A percentile compares a stretch with the other conserved stretches of the same genome.
phyloP scores from a whole-genome alignment of 805 yeast species.

The Zygosaccharomyces bisporus region DNA sequence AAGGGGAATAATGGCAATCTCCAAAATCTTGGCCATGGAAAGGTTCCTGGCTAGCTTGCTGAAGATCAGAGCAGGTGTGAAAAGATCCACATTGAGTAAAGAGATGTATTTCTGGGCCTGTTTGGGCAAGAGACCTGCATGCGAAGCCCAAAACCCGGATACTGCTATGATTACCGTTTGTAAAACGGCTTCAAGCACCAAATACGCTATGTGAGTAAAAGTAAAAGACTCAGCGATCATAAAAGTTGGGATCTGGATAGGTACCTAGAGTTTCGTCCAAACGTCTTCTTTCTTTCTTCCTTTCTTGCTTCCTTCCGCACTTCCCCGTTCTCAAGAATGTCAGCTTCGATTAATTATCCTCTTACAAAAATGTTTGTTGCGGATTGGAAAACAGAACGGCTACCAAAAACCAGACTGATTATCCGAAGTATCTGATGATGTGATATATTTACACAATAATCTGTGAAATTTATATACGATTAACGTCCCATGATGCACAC shows the following conservation, averaged over 20 bases:
- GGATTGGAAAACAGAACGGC: neutral
- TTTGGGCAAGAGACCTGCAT: conserved; percentile 61
- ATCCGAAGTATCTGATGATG: no score
- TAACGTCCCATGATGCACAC: neutral
- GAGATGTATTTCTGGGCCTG: conserved; percentile 76
- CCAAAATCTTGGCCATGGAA: conserved; percentile 71
- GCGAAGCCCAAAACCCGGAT: conserved; percentile 84
- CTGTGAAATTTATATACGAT: neutral
- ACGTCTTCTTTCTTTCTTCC: neutral
- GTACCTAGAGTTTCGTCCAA: neutral
- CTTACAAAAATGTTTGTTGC: neutral
- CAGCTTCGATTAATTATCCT: neutral
- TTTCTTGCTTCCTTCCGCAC: neutral
- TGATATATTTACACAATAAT: neutral
- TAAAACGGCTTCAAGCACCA: conserved; percentile 87
- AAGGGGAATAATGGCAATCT: conserved; percentile 78
- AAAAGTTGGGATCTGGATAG: conserved; percentile 1
- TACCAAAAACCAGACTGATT: neutral
- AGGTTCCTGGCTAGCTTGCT: conserved; percentile 67
- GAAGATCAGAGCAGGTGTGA: conserved; percentile 94
- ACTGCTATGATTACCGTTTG: conserved; percentile 85
- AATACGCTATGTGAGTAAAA: conserved; percentile 42
- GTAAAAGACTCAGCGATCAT: conserved; percentile 23
- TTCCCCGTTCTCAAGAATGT: neutral
- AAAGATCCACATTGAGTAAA: conserved; percentile 77